A percentile compares a stretch with the other conserved stretches of the same genome.
Conservation (phyloP, 441 rosid species). For the Erodium moschatum region DNA sequence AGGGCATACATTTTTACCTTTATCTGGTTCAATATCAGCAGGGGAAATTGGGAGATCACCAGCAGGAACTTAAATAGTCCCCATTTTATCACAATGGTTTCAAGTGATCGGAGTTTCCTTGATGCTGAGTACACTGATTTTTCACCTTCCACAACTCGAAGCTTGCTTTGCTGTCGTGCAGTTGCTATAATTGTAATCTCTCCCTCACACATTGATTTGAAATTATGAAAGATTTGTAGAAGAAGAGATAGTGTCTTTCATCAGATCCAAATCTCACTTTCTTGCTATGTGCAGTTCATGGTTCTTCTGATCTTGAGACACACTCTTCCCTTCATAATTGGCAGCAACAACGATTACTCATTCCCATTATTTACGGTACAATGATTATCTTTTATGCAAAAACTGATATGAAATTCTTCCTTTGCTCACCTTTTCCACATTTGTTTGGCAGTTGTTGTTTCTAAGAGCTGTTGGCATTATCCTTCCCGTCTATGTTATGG, state of each 20-base stretch:
- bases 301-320: constrained; percentile 68
- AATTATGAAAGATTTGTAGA: no score
- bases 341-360: constrained; percentile 35
- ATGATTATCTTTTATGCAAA: background rate
- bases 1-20: background rate
- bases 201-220: background rate
- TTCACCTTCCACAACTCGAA: constrained; percentile 46
- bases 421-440: background rate
- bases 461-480: constrained; percentile 52
- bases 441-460: constrained; percentile 39
- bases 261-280: constrained; percentile 3
- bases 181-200: constrained; percentile 52
- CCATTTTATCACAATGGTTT: constrained; percentile 59
- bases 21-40: constrained; percentile 18
- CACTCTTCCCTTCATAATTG: constrained; percentile 55
- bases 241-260: background rate
- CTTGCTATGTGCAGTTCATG: constrained; percentile 56
- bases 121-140: constrained; percentile 37
- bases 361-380: constrained; percentile 52
- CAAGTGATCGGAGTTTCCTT: constrained; percentile 45
- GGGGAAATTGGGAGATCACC: constrained; percentile 73
- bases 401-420: background rate
- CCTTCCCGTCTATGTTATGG: constrained; percentile 58
- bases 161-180: constrained; percentile 48
- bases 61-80: constrained; percentile 44